phyloP scores from a whole-genome alignment of 805 yeast species.

The Nakazawaea sp. region DNA sequence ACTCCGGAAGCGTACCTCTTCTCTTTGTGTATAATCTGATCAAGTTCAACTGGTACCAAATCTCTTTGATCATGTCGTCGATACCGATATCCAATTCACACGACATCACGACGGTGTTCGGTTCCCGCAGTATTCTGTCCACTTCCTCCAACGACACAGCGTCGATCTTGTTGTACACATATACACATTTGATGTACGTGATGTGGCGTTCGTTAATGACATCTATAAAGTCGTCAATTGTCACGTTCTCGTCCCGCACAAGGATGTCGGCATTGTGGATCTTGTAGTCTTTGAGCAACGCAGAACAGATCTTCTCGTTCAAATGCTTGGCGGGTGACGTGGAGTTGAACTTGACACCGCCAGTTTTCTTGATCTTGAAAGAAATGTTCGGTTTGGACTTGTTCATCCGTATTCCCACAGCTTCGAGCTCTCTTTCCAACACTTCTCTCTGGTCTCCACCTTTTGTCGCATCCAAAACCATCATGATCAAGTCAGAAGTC shows the following conservation, averaged over 20 bases:
- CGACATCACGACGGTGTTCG: constrained; percentile 90
- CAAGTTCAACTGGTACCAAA: constrained; percentile 83
- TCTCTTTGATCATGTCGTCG: constrained; percentile 83
- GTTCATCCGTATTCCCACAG: constrained; percentile 89
- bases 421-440: constrained; percentile 82
- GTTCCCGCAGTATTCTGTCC: constrained; percentile 85
- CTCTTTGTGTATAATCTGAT: constrained; percentile 82
- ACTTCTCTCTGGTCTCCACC: constrained; percentile 84
- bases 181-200: constrained; percentile 83
- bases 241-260: constrained; percentile 79
- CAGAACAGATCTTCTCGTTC: constrained; percentile 72
- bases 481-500: constrained; percentile 86
- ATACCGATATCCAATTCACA: constrained; percentile 86
- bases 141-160: constrained; percentile 93
- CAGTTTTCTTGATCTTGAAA: constrained; percentile 75
- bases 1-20: constrained; percentile 76
- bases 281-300: constrained; percentile 77
- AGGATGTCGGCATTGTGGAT: constrained; percentile 92
- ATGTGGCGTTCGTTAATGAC: constrained; percentile 83
- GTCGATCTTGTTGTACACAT: constrained; percentile 92
- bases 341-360: constrained; percentile 83
- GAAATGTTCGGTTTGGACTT: constrained; percentile 74
- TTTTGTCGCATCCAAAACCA: constrained; percentile 95
- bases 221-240: constrained; percentile 91
- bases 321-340: constrained; percentile 76